Percentiles rank a stretch among this genome's conserved stretches.
phyloP scores from a whole-genome alignment of 768 basidiomycete genomes.

The Boletellus ananas region DNA sequence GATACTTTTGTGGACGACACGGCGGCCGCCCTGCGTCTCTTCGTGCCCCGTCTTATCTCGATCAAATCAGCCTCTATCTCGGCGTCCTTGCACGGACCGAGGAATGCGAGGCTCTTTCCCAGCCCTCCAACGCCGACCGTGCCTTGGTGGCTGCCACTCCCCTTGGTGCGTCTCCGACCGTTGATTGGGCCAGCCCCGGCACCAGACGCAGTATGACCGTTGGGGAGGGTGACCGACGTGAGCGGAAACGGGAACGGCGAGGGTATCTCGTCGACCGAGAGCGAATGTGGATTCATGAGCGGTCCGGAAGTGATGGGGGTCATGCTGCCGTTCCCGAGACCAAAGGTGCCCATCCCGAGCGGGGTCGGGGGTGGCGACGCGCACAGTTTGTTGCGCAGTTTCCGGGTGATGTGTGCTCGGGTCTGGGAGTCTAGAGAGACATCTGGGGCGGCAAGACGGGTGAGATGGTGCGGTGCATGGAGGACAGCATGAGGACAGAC shows the following conservation, averaged over 20 bases:
- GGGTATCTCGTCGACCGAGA: constrained; percentile 81
- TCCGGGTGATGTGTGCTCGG: constrained; percentile 77
- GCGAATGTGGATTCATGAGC: constrained; percentile 77
- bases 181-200: constrained; percentile 40
- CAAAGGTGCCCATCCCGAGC: constrained; percentile 38
- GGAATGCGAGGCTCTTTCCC: constrained; percentile 64
- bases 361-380: constrained; percentile 79
- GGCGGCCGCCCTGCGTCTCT: constrained; percentile 40
- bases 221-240: constrained; percentile 48
- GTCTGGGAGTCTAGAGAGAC: constrained; percentile 71
- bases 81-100: constrained; percentile 56
- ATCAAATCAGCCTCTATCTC: constrained; percentile 75
- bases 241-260: constrained; percentile 80
- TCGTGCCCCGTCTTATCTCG: constrained; percentile 75
- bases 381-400: constrained; percentile 76
- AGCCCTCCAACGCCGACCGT: constrained; percentile 59
- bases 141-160: constrained; percentile 50
- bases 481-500: constrained; percentile 33
- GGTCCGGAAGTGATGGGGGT: constrained; percentile 67
- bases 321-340: constrained; percentile 36
- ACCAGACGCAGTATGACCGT: constrained; percentile 31
- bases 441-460: constrained; percentile 41
- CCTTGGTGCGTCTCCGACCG: constrained; percentile 46
- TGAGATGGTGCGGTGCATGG: constrained; percentile 31
- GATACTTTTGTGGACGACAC: constrained; percentile 31